Conservation (phyloP, 805 yeast genomes). For the Zygotorulaspora florentina region DNA sequence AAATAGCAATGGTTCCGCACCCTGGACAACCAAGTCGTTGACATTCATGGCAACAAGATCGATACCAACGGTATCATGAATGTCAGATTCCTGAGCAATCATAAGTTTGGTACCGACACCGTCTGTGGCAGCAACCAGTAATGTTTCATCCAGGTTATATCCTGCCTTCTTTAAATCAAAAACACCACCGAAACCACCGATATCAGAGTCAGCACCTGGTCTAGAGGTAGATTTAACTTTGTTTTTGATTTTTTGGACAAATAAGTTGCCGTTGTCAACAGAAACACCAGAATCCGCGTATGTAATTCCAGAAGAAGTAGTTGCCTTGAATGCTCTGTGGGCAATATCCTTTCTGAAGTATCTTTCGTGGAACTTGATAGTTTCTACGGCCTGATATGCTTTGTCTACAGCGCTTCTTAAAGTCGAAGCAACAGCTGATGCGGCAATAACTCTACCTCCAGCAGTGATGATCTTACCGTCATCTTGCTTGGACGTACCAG, state of each 20-base stretch:
- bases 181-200: conserved; percentile 98
- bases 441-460: conserved; percentile 97
- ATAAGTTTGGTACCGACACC: conserved; percentile 98
- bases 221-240: conserved; percentile 90
- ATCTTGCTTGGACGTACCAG: conserved; percentile 68
- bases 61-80: conserved; percentile 96
- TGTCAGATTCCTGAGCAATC: conserved; percentile 84
- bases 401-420: conserved; percentile 75
- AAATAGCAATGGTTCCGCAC: conserved; percentile 95
- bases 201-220: conserved; percentile 95
- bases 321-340: conserved; percentile 82
- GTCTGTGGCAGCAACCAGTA: conserved; percentile 95
- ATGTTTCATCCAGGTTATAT: conserved; percentile 64
- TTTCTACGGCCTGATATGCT: conserved; percentile 82
- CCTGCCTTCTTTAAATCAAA: conserved; percentile 90
- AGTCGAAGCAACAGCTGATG: conserved; percentile 77
- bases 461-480: conserved; percentile 68
- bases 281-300: conserved; percentile 97
- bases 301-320: conserved; percentile 48
- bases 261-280: conserved; percentile 87
- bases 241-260: conserved; percentile 86
- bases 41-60: conserved; percentile 99
- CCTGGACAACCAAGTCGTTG: conserved; percentile 95
- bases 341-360: conserved; percentile 93
- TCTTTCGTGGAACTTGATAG: conserved; percentile 66